These are phyloP conservation scores for Corylus avellana DNA, from an alignment of 306 rosid genomes.

Conservation along the genomic window DNA sequence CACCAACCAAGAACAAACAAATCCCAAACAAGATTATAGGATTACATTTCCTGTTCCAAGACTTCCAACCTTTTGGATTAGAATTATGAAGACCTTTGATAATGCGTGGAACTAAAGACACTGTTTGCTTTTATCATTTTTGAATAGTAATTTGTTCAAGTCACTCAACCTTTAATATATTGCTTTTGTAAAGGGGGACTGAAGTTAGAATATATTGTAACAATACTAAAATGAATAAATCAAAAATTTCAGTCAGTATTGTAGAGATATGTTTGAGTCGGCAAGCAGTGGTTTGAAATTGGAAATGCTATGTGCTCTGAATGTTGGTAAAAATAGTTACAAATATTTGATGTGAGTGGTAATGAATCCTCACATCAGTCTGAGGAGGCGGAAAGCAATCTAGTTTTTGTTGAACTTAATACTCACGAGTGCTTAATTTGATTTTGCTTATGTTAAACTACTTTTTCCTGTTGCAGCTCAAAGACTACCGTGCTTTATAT, in stretches of 20 bases:
- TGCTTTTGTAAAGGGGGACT: neutral
- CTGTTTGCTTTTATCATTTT: neutral
- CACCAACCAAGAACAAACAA: neutral
- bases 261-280: neutral
- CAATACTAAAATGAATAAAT: neutral
- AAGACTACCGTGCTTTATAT: conserved; percentile 60
- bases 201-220: neutral
- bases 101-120: neutral
- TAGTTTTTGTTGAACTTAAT: neutral
- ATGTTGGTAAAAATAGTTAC: neutral
- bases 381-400: conserved; percentile 6
- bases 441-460: conserved; percentile 38
- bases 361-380: neutral
- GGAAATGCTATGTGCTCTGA: neutral
- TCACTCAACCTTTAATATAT: neutral
- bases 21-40: neutral
- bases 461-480: conserved; percentile 62
- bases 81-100: neutral
- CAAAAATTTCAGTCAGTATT: neutral
- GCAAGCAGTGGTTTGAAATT: neutral
- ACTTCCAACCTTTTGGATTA: neutral
- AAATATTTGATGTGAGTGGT: conserved; percentile 4
- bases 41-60: conserved; percentile 1
- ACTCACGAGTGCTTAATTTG: conserved; percentile 16
- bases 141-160: neutral